phyloP scores from a whole-genome alignment of 75 land plant species.

The Selaginella tamariscina region DNA sequence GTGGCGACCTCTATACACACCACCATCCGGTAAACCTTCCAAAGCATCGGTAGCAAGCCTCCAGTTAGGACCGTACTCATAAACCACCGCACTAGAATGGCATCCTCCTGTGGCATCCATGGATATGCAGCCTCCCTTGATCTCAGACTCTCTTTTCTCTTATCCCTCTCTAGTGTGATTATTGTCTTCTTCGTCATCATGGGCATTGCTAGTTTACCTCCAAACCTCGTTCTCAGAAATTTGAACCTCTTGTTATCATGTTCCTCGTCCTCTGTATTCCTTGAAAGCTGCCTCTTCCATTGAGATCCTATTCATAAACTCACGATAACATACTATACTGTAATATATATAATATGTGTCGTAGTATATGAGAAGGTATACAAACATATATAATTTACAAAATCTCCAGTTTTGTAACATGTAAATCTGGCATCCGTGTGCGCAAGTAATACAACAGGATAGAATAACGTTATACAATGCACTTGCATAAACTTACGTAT shows the following conservation, averaged over 20 bases:
- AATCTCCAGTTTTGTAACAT: too few species aligned
- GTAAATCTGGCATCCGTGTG: too few species aligned
- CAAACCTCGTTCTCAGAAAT: background rate
- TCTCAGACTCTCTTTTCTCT: conserved; percentile 54
- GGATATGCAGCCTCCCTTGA: conserved; percentile 55
- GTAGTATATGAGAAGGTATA: too few species aligned
- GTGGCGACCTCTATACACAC: conserved; percentile 67
- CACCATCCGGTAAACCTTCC: conserved; percentile 66
- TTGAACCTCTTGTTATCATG: conserved; percentile 46
- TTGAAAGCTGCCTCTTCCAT: conserved; percentile 50
- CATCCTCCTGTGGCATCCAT: conserved; percentile 87
- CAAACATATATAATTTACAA: too few species aligned
- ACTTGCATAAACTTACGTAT: too few species aligned
- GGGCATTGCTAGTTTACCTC: conserved; percentile 21
- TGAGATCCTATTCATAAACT: too few species aligned
- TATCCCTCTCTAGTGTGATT: conserved; percentile 73
- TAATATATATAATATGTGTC: too few species aligned
- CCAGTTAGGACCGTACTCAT: conserved; percentile 91
- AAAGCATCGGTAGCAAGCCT: conserved; percentile 67
- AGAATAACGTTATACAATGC: too few species aligned
- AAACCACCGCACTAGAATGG: conserved; percentile 75
- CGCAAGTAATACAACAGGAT: too few species aligned
- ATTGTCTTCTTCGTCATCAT: conserved; percentile 56
- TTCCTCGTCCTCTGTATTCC: conserved; percentile 37
- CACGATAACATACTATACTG: too few species aligned